phyloP scores from a whole-genome alignment of 768 basidiomycete species.

The Cubamyces sp. region DNA sequence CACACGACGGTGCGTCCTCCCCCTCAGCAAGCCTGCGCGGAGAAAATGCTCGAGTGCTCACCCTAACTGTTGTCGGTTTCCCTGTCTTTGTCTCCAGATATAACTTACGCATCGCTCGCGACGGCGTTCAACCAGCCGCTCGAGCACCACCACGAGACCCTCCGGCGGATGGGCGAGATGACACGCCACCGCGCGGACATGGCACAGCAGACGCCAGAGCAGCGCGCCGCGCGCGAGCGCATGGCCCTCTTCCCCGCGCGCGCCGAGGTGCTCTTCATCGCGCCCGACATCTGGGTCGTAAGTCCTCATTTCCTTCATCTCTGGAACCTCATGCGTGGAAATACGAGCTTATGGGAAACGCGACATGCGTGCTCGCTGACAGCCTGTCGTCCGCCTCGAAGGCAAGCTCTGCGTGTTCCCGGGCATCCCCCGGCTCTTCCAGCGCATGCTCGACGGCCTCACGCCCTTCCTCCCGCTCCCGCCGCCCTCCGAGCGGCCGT shows the following conservation, averaged over 20 bases:
- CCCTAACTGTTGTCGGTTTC: background rate
- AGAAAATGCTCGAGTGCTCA: background rate
- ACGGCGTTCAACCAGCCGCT: constrained; percentile 79
- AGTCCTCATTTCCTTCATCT: constrained; percentile 33
- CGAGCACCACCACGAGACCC: constrained; percentile 76
- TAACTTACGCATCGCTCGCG: constrained; percentile 87
- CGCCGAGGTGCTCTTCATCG: constrained; percentile 81
- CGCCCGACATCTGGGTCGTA: constrained; percentile 85
- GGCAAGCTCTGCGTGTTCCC: constrained; percentile 92
- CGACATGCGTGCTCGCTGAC: constrained; percentile 1
- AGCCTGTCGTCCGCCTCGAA: constrained; percentile 86
- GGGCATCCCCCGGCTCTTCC: constrained; percentile 86
- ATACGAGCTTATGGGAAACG: background rate
- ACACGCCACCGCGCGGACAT: constrained; percentile 58
- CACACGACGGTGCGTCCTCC: constrained; percentile 72
- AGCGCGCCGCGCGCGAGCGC: constrained; percentile 72
- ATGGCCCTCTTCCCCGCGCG: constrained; percentile 90
- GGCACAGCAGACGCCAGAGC: constrained; percentile 69
- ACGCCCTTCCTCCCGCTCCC: constrained; percentile 80
- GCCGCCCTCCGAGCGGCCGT: constrained; percentile 70
- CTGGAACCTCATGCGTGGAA: too few species aligned
- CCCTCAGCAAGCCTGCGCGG: background rate
- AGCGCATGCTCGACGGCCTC: constrained; percentile 75
- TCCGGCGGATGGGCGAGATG: constrained; percentile 69
- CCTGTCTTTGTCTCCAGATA: constrained; percentile 52